Conservation (phyloP, 495 filamentous ascomycete species). For the Daldinia vernicosa region DNA sequence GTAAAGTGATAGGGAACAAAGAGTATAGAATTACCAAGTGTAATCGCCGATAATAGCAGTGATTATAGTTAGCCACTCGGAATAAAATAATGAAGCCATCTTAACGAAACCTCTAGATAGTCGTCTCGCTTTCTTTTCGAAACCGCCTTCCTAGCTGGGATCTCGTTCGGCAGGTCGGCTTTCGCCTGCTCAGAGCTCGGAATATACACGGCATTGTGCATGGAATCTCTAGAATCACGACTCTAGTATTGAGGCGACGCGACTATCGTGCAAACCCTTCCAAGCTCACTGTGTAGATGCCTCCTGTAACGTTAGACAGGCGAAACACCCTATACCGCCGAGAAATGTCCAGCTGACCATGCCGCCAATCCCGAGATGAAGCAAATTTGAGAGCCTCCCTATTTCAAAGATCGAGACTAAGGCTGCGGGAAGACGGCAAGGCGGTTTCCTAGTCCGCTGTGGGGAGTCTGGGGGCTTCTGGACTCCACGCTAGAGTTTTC, state of each 20-base stretch:
- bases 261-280: background rate
- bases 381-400: conserved; percentile 1
- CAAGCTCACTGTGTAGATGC: background rate
- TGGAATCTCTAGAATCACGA: background rate
- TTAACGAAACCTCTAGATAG: background rate
- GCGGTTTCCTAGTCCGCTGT: conserved; percentile 3
- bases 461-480: conserved; percentile 10
- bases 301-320: conserved; percentile 18
- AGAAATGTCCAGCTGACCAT: conserved; percentile 33
- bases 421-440: conserved; percentile 12
- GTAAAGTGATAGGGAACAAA: background rate
- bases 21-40: background rate
- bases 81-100: background rate
- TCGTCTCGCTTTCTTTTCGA: background rate
- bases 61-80: no score
- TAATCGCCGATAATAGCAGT: conserved; percentile 1
- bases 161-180: conserved; percentile 21
- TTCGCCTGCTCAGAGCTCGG: conserved; percentile 14
- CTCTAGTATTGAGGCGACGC: conserved; percentile 1
- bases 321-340: conserved; percentile 15
- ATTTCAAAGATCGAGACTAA: conserved; percentile 11
- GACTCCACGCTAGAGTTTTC: background rate
- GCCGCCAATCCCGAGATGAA: conserved; percentile 17
- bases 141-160: conserved; percentile 24
- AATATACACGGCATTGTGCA: conserved; percentile 10